Evolutionary conservation across 176 grass and related monocot species (phyloP), one percentile per base, ranked within the genome.

Genomic region (Stipa capillata): DNA sequence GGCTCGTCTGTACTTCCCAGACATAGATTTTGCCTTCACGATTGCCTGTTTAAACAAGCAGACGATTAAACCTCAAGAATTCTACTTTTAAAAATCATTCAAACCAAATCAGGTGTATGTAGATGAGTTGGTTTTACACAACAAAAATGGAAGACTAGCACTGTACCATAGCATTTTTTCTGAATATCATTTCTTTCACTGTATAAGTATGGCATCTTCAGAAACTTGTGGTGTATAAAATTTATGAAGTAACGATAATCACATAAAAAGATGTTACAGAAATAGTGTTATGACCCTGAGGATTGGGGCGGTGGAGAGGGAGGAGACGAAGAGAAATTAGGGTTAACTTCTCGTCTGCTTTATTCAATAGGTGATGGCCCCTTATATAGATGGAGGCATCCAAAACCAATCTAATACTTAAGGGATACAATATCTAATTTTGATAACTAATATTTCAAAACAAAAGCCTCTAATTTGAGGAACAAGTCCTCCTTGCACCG

Each of bases 21-120:
- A 99, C 88, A 68, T 77, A 99, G 35, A 93, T 84, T 83, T 99
- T 95, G 20, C 96, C 96, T 83, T 99, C 96, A 74, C 90, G 86
- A 41, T 91, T 99, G n/a, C 96, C 90, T 95, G 31, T 82, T 83
- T 79, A 29, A 78, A 75, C 56, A 8, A 81, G 54, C 7, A 29
- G 39, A 44, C 51, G 13, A 18, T 72, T 66, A 83, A n/a, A 35
- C 55, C 43, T 68, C 44, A 36, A 41, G 12, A 15, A 54, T 6
- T 45, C 0, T 41, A 52, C 37, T 53, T 18, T 21, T 14, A n/a
- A 70, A 18, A n/a, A 23, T 39, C 11, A 42, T 54, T 20, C 2
- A 36, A 41, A 61, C 63, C 49, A 66, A 66, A 59, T 56, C 74
- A 79, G 56, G 41, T 43, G 21, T 33, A 55, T 45, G 31, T 27